Evolutionary conservation across 352 stramenopile species (phyloP).

Genomic region (Phytophthora pinifolia): DNA sequence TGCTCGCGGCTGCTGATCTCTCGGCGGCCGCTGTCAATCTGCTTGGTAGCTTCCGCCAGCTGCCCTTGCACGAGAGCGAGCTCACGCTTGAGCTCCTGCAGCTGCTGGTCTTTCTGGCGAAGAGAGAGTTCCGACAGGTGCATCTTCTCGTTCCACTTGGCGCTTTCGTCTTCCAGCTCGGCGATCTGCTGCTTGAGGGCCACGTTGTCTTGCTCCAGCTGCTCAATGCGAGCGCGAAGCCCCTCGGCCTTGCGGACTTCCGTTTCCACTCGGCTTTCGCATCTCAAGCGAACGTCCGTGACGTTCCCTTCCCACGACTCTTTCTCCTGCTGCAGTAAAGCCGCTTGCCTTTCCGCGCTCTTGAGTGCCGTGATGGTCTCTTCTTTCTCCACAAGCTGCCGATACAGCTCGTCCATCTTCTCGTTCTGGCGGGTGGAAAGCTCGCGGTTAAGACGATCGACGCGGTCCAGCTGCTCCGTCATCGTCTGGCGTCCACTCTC

Average conservation of each 20-base stretch:
- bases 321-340: conserved; percentile 47
- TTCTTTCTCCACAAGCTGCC: conserved; percentile 52
- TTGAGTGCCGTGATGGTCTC: conserved; percentile 40
- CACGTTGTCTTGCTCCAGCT: conserved; percentile 40
- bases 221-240: conserved; percentile 36
- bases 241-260: conserved; percentile 45
- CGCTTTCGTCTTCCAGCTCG: conserved; percentile 29
- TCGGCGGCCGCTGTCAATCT: conserved; percentile 31
- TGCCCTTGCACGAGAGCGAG: conserved; percentile 31
- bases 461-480: conserved; percentile 38
- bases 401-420: conserved; percentile 62
- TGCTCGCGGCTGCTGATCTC: conserved; percentile 49
- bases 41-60: conserved; percentile 29
- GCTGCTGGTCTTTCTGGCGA: conserved; percentile 30
- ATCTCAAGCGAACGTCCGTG: conserved; percentile 37
- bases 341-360: conserved; percentile 36
- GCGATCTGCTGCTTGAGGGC: conserved; percentile 28
- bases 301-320: conserved; percentile 38
- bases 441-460: conserved; percentile 27
- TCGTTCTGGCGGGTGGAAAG: conserved; percentile 33
- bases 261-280: conserved; percentile 34
- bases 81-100: conserved; percentile 25
- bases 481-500: conserved; percentile 33
- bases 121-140: conserved; percentile 21
- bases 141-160: conserved; percentile 26